Conservation (phyloP, 179 eudicot genomes). For the Beta lomatogona region DNA sequence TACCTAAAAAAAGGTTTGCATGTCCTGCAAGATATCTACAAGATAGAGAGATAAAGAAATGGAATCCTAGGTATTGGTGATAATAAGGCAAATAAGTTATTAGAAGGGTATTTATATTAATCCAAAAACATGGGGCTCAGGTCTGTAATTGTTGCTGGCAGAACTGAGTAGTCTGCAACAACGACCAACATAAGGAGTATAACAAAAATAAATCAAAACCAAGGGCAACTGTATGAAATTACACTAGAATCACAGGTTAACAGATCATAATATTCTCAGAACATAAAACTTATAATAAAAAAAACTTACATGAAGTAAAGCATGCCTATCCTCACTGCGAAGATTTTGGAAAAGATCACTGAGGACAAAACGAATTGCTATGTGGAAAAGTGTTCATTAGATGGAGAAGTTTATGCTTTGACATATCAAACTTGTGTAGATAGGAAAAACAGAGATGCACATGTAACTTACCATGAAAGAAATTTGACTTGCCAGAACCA, state of each 20-base stretch:
- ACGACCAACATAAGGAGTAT: neutral
- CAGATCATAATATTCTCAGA: slow-evolving; percentile 2
- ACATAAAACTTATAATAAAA: slow-evolving; percentile 6
- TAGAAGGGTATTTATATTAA: neutral
- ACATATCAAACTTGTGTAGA: neutral
- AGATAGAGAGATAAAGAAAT: neutral
- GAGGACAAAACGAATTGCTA: slow-evolving; percentile 97
- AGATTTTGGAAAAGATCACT: slow-evolving; percentile 96
- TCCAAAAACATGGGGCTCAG: neutral
- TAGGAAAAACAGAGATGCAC: neutral
- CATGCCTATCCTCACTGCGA: slow-evolving; percentile 88
- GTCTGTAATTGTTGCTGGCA: neutral
- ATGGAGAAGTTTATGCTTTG: neutral
- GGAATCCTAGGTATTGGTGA: neutral
- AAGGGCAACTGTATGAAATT: neutral
- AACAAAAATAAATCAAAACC: neutral
- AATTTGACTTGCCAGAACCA: slow-evolving; percentile 99
- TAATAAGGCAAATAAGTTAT: neutral
- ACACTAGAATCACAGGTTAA: neutral
- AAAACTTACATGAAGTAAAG: slow-evolving; percentile 85
- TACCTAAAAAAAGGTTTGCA: neutral
- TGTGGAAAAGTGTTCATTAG: slow-evolving; percentile 19
- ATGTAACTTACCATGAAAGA: slow-evolving; percentile 79
- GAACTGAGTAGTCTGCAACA: neutral
- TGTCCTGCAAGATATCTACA: neutral